phyloP scores from a whole-genome alignment of 225 moss, liverwort and hornwort species.

The Anthoceros angustus region DNA sequence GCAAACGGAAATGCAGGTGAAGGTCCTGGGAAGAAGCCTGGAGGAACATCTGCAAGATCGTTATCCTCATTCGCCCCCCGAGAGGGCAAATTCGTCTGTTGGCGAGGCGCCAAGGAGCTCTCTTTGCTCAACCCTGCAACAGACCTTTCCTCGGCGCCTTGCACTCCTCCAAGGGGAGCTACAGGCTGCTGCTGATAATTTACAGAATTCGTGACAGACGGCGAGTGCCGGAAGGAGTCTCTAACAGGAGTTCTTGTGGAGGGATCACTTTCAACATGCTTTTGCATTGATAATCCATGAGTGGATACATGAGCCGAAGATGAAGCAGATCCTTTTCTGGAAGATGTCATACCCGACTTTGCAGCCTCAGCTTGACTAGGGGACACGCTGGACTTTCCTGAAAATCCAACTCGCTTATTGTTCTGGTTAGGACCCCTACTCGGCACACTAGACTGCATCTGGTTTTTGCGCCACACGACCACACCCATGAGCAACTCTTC shows the following conservation, averaged over 20 bases:
- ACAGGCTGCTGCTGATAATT: conserved; percentile 6
- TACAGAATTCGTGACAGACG: conserved; percentile 10
- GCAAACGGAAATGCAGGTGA: conserved; percentile 14
- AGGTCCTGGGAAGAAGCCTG: conserved; percentile 56
- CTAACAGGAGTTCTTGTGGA: conserved; percentile 24
- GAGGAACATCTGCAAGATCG: conserved; percentile 43
- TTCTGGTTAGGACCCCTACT: conserved; percentile 57
- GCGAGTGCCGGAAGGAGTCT: conserved; percentile 16
- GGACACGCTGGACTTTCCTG: conserved; percentile 56
- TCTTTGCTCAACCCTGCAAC: conserved; percentile 15
- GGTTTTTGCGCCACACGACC: conserved; percentile 91
- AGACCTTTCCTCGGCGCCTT: conserved; percentile 4
- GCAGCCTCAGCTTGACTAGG: conserved; percentile 50
- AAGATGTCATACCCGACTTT: conserved; percentile 36
- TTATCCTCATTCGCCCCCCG: conserved; percentile 9
- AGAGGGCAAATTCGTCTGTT: conserved; percentile 4
- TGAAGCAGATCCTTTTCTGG: conserved; percentile 17
- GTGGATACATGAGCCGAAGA: conserved; percentile 37
- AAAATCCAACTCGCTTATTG: conserved; percentile 65
- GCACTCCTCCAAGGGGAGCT: conserved; percentile 4
- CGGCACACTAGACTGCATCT: conserved; percentile 33
- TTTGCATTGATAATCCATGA: conserved; percentile 48
- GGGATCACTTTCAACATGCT: conserved; percentile 50
- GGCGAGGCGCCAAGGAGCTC: conserved; percentile 15
- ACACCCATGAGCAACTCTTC: conserved; percentile 65